Conservation (phyloP, 768 basidiomycete genomes). For the Termitomyces sp. region DNA sequence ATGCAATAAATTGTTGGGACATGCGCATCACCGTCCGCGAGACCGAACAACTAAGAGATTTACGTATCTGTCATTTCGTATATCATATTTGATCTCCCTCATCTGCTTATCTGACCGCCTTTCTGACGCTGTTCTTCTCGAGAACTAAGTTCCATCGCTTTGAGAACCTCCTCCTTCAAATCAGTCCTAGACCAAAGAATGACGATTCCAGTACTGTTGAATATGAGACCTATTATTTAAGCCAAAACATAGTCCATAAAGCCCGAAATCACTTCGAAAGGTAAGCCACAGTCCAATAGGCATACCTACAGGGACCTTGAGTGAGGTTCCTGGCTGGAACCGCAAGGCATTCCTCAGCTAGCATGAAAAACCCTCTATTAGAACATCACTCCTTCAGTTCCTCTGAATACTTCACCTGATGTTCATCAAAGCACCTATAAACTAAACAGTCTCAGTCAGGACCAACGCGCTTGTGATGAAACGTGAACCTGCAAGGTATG, state of each 20-base stretch:
- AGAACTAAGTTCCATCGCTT: constrained; percentile 3
- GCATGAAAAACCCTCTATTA: background rate
- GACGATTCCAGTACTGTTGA: background rate
- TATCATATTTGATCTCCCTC: background rate
- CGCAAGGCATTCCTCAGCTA: background rate
- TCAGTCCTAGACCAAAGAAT: constrained; percentile 5
- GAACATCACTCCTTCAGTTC: background rate
- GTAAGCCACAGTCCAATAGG: constrained; percentile 1
- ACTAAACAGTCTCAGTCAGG: constrained; percentile 25
- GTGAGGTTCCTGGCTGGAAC: background rate
- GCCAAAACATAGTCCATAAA: constrained; percentile 8
- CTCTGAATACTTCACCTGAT: constrained; percentile 38
- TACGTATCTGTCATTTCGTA: background rate
- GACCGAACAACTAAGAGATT: background rate
- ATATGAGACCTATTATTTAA: background rate
- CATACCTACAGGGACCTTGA: background rate
- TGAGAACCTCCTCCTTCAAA: constrained; percentile 8
- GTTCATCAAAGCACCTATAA: constrained; percentile 72
- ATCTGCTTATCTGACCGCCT: background rate
- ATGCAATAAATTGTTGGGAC: background rate
- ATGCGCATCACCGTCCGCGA: background rate
- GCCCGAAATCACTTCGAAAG: constrained; percentile 1
- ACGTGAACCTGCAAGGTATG: no score
- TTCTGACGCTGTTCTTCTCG: constrained; percentile 1
- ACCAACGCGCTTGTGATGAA: background rate